A percentile compares a stretch with the other conserved stretches of the same genome.
Evolutionary conservation across 2,329 filamentous ascomycete genomes (phyloP).

Genomic region (Colletotrichum graminicola): DNA sequence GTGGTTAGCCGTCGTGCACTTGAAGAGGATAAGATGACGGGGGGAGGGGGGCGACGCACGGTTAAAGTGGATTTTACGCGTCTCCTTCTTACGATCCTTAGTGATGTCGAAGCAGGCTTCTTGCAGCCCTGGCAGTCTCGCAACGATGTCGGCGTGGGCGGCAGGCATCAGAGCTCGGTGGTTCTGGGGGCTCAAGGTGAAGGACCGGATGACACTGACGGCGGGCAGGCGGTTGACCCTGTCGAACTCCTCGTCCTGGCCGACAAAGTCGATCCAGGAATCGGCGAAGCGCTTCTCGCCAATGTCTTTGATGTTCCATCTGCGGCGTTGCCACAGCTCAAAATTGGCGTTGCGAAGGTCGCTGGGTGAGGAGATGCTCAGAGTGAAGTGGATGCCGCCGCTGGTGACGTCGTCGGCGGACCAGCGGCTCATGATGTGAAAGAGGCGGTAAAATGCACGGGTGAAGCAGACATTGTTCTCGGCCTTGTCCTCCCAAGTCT

Average conservation of each 20-base stretch:
- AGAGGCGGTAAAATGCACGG: slow-evolving; percentile 44
- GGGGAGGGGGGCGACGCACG: slow-evolving; percentile 16
- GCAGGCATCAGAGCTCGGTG: slow-evolving; percentile 43
- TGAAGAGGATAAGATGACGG: background rate
- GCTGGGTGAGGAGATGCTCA: slow-evolving; percentile 42
- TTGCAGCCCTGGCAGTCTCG: slow-evolving; percentile 40
- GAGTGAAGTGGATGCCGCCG: slow-evolving; percentile 41
- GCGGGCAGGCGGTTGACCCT: slow-evolving; percentile 40
- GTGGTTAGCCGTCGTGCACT: slow-evolving; percentile 19
- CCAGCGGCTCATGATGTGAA: slow-evolving; percentile 45
- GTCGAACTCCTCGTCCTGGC: slow-evolving; percentile 41
- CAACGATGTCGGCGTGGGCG: slow-evolving; percentile 44
- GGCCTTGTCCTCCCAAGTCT: slow-evolving; percentile 46
- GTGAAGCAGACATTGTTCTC: slow-evolving; percentile 47
- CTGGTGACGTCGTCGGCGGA: slow-evolving; percentile 24
- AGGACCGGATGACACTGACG: slow-evolving; percentile 43
- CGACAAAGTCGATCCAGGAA: slow-evolving; percentile 42
- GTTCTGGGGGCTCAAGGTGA: slow-evolving; percentile 38
- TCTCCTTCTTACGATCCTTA: slow-evolving; percentile 39
- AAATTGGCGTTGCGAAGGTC: slow-evolving; percentile 43
- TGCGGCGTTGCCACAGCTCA: slow-evolving; percentile 43
- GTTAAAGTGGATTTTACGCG: slow-evolving; percentile 38
- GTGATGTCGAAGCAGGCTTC: slow-evolving; percentile 40
- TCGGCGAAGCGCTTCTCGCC: slow-evolving; percentile 44
- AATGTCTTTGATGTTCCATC: slow-evolving; percentile 43